phyloP scores from a whole-genome alignment of 495 filamentous ascomycete species.

The Hypomontagnella submonticulosa region DNA sequence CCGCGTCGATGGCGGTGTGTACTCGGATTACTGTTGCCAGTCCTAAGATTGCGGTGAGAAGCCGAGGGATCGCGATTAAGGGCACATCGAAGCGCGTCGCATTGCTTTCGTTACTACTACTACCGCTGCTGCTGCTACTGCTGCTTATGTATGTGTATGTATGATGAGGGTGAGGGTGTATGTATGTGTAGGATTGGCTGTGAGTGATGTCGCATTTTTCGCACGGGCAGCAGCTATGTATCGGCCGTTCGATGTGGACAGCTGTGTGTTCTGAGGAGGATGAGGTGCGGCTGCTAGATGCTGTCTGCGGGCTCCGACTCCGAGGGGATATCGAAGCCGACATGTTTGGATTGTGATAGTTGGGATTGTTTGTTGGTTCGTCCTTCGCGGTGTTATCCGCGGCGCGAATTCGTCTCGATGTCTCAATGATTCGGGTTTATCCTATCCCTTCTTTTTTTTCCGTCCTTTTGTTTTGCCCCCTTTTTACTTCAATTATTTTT shows the following conservation, averaged over 20 bases:
- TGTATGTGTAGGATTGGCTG: background rate
- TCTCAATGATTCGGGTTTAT: background rate
- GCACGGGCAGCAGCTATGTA: constrained; percentile 39
- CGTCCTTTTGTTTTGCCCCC: constrained; percentile 3
- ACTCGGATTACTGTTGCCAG: constrained; percentile 41
- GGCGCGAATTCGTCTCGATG: constrained; percentile 8
- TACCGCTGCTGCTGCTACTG: background rate
- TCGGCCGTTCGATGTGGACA: constrained; percentile 17
- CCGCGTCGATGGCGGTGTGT: constrained; percentile 44
- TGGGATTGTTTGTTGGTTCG: background rate
- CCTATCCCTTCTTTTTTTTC: background rate
- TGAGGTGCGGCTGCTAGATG: constrained; percentile 31
- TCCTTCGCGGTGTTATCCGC: constrained; percentile 5
- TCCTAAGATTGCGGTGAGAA: constrained; percentile 39
- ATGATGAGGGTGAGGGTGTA: too few species aligned
- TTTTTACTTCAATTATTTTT: background rate
- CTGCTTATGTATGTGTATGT: background rate
- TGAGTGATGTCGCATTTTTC: constrained; percentile 37
- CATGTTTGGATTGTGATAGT: constrained; percentile 19
- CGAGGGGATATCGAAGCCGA: constrained; percentile 40
- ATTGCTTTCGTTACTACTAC: constrained; percentile 15
- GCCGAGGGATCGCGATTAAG: constrained; percentile 41
- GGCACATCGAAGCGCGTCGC: constrained; percentile 43
- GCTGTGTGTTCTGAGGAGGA: constrained; percentile 30
- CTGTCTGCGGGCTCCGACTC: constrained; percentile 41